phyloP scores from a whole-genome alignment of 768 basidiomycete species.

The Coprinopsis sp. region DNA sequence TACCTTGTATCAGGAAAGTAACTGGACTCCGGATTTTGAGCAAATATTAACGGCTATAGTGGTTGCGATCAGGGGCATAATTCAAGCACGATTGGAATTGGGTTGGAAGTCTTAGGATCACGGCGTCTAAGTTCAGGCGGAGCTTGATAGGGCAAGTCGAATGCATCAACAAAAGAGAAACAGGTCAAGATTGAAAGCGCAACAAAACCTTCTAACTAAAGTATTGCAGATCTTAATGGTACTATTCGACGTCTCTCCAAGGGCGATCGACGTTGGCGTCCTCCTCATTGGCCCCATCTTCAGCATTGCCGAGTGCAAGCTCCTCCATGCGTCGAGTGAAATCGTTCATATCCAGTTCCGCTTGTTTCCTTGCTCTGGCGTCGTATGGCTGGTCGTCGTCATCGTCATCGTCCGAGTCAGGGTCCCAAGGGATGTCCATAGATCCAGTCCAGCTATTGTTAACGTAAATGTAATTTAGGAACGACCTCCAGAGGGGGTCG shows the following conservation, averaged over 20 bases:
- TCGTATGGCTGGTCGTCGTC: slow-evolving; percentile 37
- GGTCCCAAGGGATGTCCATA: slow-evolving; percentile 45
- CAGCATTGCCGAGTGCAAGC: slow-evolving; percentile 21
- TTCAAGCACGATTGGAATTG: too few relatives aligned
- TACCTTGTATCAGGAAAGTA: too few relatives aligned
- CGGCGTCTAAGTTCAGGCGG: too few relatives aligned
- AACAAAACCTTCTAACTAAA: too few relatives aligned
- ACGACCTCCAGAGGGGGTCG: slow-evolving; percentile 58
- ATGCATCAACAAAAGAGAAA: too few relatives aligned
- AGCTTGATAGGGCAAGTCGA: too few relatives aligned
- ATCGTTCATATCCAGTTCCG: slow-evolving; percentile 38
- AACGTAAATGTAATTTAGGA: slow-evolving; percentile 51
- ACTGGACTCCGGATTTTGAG: too few relatives aligned
- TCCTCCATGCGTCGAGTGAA: slow-evolving; percentile 32
- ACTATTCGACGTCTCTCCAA: slow-evolving; percentile 38
- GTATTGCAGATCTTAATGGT: too few relatives aligned
- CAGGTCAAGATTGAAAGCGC: too few relatives aligned
- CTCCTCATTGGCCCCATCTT: slow-evolving; percentile 23
- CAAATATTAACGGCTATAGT: too few relatives aligned
- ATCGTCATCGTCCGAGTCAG: slow-evolving; percentile 32
- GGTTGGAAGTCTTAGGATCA: too few relatives aligned
- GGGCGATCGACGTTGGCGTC: slow-evolving; percentile 36
- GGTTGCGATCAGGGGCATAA: too few relatives aligned
- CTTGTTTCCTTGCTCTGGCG: slow-evolving; percentile 24
- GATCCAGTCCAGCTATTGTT: slow-evolving; percentile 54